These are phyloP conservation scores for Amesomyces nigricolor DNA, from an alignment of 2,329 filamentous ascomycete genomes.

Conservation along the genomic window DNA sequence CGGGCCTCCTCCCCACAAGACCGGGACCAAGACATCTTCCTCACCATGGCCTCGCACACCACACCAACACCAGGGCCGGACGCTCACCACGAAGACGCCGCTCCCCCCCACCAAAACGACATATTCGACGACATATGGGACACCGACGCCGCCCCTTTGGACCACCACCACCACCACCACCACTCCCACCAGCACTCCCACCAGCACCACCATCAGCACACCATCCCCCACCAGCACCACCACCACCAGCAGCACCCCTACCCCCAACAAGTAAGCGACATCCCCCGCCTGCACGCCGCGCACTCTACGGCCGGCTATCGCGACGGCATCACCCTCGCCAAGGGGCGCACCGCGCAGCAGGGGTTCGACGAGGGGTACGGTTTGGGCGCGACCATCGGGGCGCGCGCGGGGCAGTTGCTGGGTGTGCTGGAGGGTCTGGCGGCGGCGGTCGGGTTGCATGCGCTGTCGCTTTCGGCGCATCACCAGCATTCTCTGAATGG, in stretches of 20 bases:
- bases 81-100: constrained; percentile 1
- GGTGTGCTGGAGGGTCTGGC: constrained; percentile 71
- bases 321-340: constrained; percentile 74
- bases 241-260: constrained; percentile 1
- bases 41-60: constrained; percentile 22
- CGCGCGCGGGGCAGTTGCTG: constrained; percentile 66
- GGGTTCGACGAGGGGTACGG: constrained; percentile 91
- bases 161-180: constrained; percentile 8
- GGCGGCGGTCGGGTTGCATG: constrained; percentile 34
- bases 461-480: constrained; percentile 3
- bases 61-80: not conserved
- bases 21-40: constrained; percentile 23
- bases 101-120: not conserved
- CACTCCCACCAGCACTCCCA: not conserved
- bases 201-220: not conserved
- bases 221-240: not conserved
- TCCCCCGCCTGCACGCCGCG: constrained; percentile 66
- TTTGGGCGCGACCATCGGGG: constrained; percentile 74
- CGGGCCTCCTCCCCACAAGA: constrained; percentile 16
- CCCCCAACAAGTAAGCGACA: constrained; percentile 51
- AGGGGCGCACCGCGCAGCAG: constrained; percentile 69
- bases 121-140: constrained; percentile 5
- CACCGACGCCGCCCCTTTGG: constrained; percentile 23
- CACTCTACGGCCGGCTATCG: constrained; percentile 86
- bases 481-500: constrained; percentile 20